Evolutionary conservation across 345 rosid genomes (phyloP).

Genomic region (Brassica carinata): DNA sequence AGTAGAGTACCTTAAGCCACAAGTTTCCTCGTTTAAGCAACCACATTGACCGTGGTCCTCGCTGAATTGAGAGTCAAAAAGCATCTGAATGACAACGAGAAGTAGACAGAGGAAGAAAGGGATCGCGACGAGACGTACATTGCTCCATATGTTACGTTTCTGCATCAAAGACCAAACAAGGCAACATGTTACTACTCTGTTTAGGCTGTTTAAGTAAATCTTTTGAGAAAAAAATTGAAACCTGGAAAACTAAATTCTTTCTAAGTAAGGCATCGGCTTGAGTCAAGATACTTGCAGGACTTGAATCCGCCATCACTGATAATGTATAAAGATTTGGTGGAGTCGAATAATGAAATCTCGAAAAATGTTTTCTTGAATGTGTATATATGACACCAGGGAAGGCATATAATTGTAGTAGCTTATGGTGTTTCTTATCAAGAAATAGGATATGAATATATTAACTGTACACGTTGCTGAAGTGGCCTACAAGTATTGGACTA

Average conservation of each 20-base stretch:
- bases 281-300: conserved; percentile 62
- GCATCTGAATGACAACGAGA: conserved; percentile 52
- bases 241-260: conserved; percentile 91
- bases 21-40: conserved; percentile 55
- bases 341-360: background rate
- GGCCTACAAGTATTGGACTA: conserved; percentile 36
- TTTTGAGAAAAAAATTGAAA: conserved; percentile 17
- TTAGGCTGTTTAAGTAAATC: conserved; percentile 1
- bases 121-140: conserved; percentile 67
- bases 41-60: conserved; percentile 54
- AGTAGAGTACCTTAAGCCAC: conserved; percentile 64
- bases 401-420: background rate
- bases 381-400: background rate
- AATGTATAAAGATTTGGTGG: conserved; percentile 2
- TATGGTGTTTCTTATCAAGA: background rate
- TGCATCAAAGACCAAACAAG: conserved; percentile 29
- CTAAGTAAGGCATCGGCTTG: conserved; percentile 83
- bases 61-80: conserved; percentile 49
- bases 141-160: conserved; percentile 78
- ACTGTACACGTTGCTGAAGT: conserved; percentile 27
- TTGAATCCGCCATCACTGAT: conserved; percentile 49
- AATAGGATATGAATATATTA: background rate
- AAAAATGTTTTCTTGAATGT: conserved; percentile 4
- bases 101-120: conserved; percentile 76
- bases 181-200: conserved; percentile 10